A percentile compares a stretch with the other conserved stretches of the same genome.
Evolutionary conservation across 345 rosid species (phyloP).

Genomic region (Aegle marmelos): DNA sequence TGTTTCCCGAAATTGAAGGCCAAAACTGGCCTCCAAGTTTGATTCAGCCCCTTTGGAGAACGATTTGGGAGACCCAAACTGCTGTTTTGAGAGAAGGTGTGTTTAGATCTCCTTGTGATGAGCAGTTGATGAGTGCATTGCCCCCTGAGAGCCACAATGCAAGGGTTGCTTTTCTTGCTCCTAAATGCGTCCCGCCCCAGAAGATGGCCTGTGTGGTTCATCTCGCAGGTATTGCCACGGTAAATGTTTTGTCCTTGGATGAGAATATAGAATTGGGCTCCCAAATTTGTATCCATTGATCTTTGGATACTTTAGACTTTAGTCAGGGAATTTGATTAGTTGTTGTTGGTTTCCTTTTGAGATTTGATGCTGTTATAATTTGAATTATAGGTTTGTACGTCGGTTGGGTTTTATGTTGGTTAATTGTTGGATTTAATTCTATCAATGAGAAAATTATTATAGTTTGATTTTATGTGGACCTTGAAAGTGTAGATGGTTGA

Average conservation of each 20-base stretch:
- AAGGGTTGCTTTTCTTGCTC: slow-evolving; percentile 85
- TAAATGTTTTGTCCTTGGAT: slow-evolving; percentile 1
- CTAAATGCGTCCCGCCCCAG: slow-evolving; percentile 67
- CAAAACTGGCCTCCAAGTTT: slow-evolving; percentile 73
- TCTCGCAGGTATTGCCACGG: slow-evolving; percentile 76
- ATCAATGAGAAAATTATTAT: not conserved
- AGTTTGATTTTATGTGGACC: not conserved
- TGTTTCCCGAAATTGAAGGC: slow-evolving; percentile 68
- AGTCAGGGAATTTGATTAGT: not conserved
- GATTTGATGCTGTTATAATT: not conserved
- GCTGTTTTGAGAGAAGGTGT: slow-evolving; percentile 84
- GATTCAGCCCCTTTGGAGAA: slow-evolving; percentile 78
- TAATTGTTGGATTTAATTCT: not conserved
- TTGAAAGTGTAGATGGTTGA: not conserved
- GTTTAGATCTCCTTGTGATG: slow-evolving; percentile 80
- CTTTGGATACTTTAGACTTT: not conserved
- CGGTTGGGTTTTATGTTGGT: slow-evolving; percentile 3
- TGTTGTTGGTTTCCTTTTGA: not conserved
- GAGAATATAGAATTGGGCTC: not conserved
- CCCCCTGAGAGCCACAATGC: slow-evolving; percentile 88
- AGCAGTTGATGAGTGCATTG: slow-evolving; percentile 69
- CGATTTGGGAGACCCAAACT: slow-evolving; percentile 80
- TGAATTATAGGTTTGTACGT: not conserved
- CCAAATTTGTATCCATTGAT: not conserved
- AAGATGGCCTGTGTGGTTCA: slow-evolving; percentile 97